Conservation (phyloP, 2,329 filamentous ascomycete genomes). For the Amesomyces nigricolor region DNA sequence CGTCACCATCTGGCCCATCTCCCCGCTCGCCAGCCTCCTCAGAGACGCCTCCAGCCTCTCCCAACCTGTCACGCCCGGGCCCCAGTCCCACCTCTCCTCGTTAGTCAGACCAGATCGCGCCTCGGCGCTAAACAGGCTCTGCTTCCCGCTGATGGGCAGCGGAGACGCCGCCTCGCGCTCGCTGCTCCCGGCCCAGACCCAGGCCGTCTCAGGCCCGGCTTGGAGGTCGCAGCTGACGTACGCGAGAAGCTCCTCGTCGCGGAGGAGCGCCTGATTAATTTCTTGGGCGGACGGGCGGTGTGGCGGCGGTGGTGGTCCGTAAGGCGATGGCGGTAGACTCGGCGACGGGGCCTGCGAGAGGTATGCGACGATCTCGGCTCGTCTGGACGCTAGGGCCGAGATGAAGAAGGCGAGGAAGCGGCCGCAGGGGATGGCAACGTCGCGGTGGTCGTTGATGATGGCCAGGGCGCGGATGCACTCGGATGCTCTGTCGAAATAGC, state of each 20-base stretch:
- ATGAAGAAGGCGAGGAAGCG: slow-evolving; percentile 79
- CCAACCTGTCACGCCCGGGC: slow-evolving; percentile 60
- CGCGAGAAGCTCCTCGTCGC: slow-evolving; percentile 81
- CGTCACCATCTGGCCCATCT: slow-evolving; percentile 12
- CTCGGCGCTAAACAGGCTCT: slow-evolving; percentile 40
- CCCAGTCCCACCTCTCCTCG: slow-evolving; percentile 63
- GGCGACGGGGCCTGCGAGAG: slow-evolving; percentile 32
- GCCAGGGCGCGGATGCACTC: slow-evolving; percentile 67
- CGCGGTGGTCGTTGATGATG: slow-evolving; percentile 64
- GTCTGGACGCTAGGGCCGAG: slow-evolving; percentile 54
- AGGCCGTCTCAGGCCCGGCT: slow-evolving; percentile 67
- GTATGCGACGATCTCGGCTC: slow-evolving; percentile 41
- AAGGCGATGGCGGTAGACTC: slow-evolving; percentile 25
- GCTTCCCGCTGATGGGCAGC: slow-evolving; percentile 23
- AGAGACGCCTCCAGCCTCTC: slow-evolving; percentile 62
- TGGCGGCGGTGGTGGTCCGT: slow-evolving; percentile 16
- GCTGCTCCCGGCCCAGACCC: slow-evolving; percentile 69
- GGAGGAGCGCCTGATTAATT: slow-evolving; percentile 35
- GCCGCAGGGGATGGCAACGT: slow-evolving; percentile 72
- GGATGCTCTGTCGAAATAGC: slow-evolving; percentile 66
- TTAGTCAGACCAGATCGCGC: slow-evolving; percentile 48
- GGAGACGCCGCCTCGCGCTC: slow-evolving; percentile 40
- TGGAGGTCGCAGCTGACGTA: slow-evolving; percentile 86
- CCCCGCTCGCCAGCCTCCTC: slow-evolving; percentile 41
- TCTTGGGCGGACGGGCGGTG: slow-evolving; percentile 22